A percentile compares a stretch with the other conserved stretches of the same genome.
Conservation (phyloP, 2,329 filamentous ascomycete genomes). For the Pseudocercospora musae region DNA sequence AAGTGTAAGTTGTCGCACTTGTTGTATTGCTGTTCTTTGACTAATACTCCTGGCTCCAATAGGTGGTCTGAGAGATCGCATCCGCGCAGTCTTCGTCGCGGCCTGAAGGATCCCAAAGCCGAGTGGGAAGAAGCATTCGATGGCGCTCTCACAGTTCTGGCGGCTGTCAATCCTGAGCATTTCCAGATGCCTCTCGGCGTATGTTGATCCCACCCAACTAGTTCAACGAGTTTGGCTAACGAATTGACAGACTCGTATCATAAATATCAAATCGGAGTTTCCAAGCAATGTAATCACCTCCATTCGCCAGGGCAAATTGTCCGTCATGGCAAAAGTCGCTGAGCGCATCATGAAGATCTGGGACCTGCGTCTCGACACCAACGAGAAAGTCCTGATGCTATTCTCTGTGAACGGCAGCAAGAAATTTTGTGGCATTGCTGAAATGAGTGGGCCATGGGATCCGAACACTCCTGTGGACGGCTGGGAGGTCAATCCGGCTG, state of each 20-base stretch:
- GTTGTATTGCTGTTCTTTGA: background rate
- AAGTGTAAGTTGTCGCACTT: background rate
- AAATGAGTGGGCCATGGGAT: slow-evolving; percentile 29
- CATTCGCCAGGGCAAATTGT: slow-evolving; percentile 20
- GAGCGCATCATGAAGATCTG: slow-evolving; percentile 30
- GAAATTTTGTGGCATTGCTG: slow-evolving; percentile 32
- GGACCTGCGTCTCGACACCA: slow-evolving; percentile 16
- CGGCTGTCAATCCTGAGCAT: slow-evolving; percentile 28
- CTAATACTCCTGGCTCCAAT: background rate
- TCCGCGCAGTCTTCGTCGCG: slow-evolving; percentile 17
- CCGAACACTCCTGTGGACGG: slow-evolving; percentile 17
- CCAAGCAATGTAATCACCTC: slow-evolving; percentile 25
- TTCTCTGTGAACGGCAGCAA: slow-evolving; percentile 32
- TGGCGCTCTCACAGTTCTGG: slow-evolving; percentile 21
- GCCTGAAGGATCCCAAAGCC: slow-evolving; percentile 18
- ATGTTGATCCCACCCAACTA: slow-evolving; percentile 7
- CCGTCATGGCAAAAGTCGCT: slow-evolving; percentile 25
- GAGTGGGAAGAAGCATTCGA: slow-evolving; percentile 23
- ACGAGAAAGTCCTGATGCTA: slow-evolving; percentile 29
- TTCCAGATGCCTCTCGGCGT: slow-evolving; percentile 28
- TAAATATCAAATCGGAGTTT: slow-evolving; percentile 33
- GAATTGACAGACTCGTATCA: slow-evolving; percentile 25
- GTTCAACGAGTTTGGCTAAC: slow-evolving; percentile 8
- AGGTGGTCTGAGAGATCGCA: slow-evolving; percentile 18
- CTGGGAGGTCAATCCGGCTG: slow-evolving; percentile 20